phyloP scores from a whole-genome alignment of 164 flowering plant genomes.

The Tinospora cordifolia region DNA sequence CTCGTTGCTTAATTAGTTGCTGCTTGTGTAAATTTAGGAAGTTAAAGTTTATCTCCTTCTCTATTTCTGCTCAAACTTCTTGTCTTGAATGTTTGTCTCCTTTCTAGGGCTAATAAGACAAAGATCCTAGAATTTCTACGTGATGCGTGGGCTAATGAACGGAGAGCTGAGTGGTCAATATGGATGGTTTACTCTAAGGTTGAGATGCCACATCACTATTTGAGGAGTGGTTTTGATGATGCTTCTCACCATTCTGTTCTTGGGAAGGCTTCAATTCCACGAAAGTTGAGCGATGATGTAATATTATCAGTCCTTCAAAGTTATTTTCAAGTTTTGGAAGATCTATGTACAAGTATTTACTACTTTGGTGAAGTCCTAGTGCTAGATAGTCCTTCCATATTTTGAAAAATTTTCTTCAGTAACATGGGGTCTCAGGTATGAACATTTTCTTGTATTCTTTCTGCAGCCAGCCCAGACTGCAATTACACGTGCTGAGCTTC shows the following conservation, averaged over 20 bases:
- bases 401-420: background rate
- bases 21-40: background rate
- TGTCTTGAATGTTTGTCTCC: slow-evolving; percentile 16
- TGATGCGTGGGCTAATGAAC: slow-evolving; percentile 76
- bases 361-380: background rate
- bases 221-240: slow-evolving; percentile 60
- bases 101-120: slow-evolving; percentile 52
- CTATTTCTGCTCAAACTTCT: background rate
- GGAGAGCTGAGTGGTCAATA: slow-evolving; percentile 97
- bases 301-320: slow-evolving; percentile 10
- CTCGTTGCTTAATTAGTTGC: background rate
- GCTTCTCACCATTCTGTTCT: slow-evolving; percentile 37
- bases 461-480: slow-evolving; percentile 76
- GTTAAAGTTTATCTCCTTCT: background rate
- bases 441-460: slow-evolving; percentile 11
- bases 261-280: slow-evolving; percentile 41
- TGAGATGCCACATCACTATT: slow-evolving; percentile 79
- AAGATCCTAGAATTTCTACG: slow-evolving; percentile 63
- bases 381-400: slow-evolving; percentile 2
- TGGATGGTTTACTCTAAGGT: slow-evolving; percentile 98
- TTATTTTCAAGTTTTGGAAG: too few species aligned
- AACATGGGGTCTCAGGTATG: background rate
- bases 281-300: slow-evolving; percentile 70
- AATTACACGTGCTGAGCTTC: slow-evolving; percentile 82
- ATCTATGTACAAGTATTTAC: background rate